A percentile compares a stretch with the other conserved stretches of the same genome.
These are phyloP conservation scores for Cercospora janseana DNA, from an alignment of 2,329 filamentous ascomycete genomes.

Conservation along the genomic window DNA sequence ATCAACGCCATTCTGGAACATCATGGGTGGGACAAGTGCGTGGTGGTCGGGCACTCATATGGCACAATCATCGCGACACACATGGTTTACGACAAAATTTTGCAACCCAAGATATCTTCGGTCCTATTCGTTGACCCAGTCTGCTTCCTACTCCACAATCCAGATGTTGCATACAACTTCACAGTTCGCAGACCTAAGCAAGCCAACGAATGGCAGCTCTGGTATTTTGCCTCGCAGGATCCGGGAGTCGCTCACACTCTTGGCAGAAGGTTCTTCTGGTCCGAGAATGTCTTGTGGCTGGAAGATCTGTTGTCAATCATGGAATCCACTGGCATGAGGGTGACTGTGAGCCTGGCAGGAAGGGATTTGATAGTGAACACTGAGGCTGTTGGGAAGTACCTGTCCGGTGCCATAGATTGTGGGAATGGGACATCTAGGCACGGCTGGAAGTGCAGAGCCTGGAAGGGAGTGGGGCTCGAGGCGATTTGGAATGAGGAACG, in stretches of 20 bases:
- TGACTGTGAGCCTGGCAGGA: constrained; percentile 59
- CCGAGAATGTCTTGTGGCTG: constrained; percentile 67
- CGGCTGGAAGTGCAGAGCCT: constrained; percentile 31
- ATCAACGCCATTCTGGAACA: constrained; percentile 56
- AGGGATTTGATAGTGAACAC: constrained; percentile 66
- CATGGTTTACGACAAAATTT: constrained; percentile 52
- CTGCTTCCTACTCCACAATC: constrained; percentile 64
- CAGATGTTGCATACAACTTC: constrained; percentile 71
- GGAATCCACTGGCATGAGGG: constrained; percentile 35
- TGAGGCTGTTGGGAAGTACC: constrained; percentile 56
- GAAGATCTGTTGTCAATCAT: constrained; percentile 55
- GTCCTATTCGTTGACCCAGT: constrained; percentile 62
- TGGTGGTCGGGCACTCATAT: constrained; percentile 61
- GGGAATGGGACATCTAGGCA: constrained; percentile 32
- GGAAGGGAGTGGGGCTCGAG: constrained; percentile 50
- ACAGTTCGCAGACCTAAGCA: constrained; percentile 46
- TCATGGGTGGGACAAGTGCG: constrained; percentile 59
- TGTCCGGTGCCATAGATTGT: constrained; percentile 37
- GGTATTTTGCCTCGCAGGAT: constrained; percentile 68
- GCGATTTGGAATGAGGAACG: constrained; percentile 60
- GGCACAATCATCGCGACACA: constrained; percentile 63
- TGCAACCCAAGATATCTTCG: constrained; percentile 50
- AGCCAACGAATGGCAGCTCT: constrained; percentile 68
- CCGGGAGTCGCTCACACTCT: constrained; percentile 64
- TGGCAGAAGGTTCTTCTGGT: constrained; percentile 67